Percentiles rank a stretch among this genome's conserved stretches.
Evolutionary conservation across 2,329 filamentous ascomycete genomes (phyloP).

Genomic region (Penicillium fuscoglaucum): DNA sequence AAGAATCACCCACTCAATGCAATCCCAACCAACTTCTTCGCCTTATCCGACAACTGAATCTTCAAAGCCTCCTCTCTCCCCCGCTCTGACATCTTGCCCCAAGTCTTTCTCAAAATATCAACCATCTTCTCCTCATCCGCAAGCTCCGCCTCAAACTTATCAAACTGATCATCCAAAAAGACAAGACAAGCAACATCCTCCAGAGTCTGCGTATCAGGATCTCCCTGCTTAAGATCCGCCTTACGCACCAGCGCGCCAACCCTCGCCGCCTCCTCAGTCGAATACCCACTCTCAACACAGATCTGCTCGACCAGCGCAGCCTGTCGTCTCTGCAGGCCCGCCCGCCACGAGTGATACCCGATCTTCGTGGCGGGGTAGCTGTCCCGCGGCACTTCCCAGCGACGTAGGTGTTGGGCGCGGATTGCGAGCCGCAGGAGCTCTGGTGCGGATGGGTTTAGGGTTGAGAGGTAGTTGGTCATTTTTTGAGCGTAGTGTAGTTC

Average conservation of each 20-base stretch:
- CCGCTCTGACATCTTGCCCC: constrained; percentile 69
- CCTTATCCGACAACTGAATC: constrained; percentile 65
- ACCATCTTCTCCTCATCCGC: constrained; percentile 77
- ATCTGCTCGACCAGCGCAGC: constrained; percentile 60
- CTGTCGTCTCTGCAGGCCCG: constrained; percentile 70
- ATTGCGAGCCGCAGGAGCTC: constrained; percentile 72
- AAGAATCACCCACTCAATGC: constrained; percentile 52
- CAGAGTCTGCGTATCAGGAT: constrained; percentile 64
- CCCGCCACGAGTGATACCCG: constrained; percentile 80
- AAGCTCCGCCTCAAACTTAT: constrained; percentile 69
- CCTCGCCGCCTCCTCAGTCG: constrained; percentile 56
- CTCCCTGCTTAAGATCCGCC: constrained; percentile 62
- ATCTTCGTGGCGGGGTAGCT: constrained; percentile 71
- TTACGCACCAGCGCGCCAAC: constrained; percentile 76
- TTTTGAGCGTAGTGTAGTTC: constrained; percentile 80
- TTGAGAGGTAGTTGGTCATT: constrained; percentile 72
- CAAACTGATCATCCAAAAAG: constrained; percentile 84
- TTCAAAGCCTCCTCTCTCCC: constrained; percentile 65
- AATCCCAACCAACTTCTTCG: constrained; percentile 61
- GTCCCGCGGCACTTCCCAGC: constrained; percentile 78
- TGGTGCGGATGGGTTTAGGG: constrained; percentile 62
- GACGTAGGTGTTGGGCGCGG: constrained; percentile 79
- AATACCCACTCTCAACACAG: constrained; percentile 54
- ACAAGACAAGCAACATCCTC: constrained; percentile 87
- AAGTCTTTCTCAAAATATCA: constrained; percentile 69